A percentile compares a stretch with the other conserved stretches of the same genome.
These are phyloP conservation scores for Olyra latifolia DNA, from an alignment of 176 grass and related monocot genomes.

Conservation along the genomic window DNA sequence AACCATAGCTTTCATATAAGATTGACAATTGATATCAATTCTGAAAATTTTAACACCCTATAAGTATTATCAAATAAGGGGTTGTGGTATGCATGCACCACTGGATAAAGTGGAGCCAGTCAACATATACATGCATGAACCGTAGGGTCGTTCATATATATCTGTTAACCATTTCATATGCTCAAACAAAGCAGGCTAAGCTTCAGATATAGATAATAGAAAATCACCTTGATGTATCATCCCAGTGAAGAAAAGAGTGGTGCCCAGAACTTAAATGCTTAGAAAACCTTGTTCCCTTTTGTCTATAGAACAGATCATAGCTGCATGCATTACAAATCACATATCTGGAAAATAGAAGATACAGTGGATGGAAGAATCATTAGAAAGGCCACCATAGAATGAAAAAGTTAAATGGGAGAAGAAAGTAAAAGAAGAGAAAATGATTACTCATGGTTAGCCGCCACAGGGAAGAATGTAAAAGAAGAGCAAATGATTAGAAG, in stretches of 20 bases:
- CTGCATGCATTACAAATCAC: slow-evolving; percentile 97
- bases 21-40: not conserved
- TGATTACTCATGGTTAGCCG: not conserved
- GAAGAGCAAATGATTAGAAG: slow-evolving; percentile 2
- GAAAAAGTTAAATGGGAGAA: slow-evolving; percentile 14
- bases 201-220: slow-evolving; percentile 17
- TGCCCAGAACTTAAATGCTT: slow-evolving; percentile 72
- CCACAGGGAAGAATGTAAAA: slow-evolving; percentile 5
- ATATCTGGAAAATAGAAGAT: slow-evolving; percentile 63
- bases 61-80: slow-evolving; percentile 1
- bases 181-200: slow-evolving; percentile 19
- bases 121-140: not conserved
- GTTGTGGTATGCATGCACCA: slow-evolving; percentile 3
- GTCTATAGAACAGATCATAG: slow-evolving; percentile 78
- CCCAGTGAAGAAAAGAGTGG: slow-evolving; percentile 93
- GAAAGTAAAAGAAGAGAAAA: slow-evolving; percentile 15
- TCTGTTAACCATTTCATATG: slow-evolving; percentile 28
- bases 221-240: slow-evolving; percentile 78
- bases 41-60: not conserved
- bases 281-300: slow-evolving; percentile 85
- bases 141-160: not conserved
- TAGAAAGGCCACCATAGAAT: slow-evolving; percentile 6
- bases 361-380: slow-evolving; percentile 26
- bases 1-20: slow-evolving; percentile 11
- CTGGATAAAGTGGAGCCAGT: slow-evolving; percentile 8